These are phyloP conservation scores for Conticribra guillardii DNA, from an alignment of 108 stramenopile genomes.

Conservation along the genomic window DNA sequence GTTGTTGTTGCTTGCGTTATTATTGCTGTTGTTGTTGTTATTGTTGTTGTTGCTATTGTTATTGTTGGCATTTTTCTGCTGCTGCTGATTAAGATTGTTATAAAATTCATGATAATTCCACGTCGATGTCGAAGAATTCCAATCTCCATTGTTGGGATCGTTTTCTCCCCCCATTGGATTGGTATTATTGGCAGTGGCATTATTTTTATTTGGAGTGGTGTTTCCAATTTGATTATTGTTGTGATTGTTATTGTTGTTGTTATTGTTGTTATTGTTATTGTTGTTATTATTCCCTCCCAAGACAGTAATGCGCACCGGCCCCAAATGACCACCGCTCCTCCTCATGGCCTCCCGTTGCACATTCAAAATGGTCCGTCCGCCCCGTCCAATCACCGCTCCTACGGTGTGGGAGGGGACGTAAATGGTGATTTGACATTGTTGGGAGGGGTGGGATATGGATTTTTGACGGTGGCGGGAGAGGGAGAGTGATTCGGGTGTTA, in stretches of 20 bases:
- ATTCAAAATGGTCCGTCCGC: slow-evolving; percentile 64
- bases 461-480: slow-evolving; percentile 28
- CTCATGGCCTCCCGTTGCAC: slow-evolving; percentile 70
- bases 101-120: slow-evolving; percentile 40
- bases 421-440: slow-evolving; percentile 54
- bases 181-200: too few relatives aligned
- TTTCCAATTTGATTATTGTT: slow-evolving; percentile 4
- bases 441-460: slow-evolving; percentile 40
- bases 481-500: slow-evolving; percentile 6
- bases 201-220: background rate
- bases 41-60: background rate
- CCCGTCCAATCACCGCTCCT: slow-evolving; percentile 80
- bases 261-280: background rate
- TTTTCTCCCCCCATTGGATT: slow-evolving; percentile 1
- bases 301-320: slow-evolving; percentile 54
- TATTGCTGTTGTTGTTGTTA: background rate
- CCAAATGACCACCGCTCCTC: slow-evolving; percentile 27
- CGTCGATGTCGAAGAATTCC: slow-evolving; percentile 2
- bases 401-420: slow-evolving; percentile 82
- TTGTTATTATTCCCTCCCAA: slow-evolving; percentile 32
- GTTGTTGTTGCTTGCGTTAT: slow-evolving; percentile 18
- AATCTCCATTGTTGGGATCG: background rate
- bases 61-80: background rate
- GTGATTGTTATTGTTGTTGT: background rate
- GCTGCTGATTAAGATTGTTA: slow-evolving; percentile 13